These are phyloP conservation scores for Colletotrichum sp. DNA, from an alignment of 2,329 filamentous ascomycete species.

Conservation along the genomic window DNA sequence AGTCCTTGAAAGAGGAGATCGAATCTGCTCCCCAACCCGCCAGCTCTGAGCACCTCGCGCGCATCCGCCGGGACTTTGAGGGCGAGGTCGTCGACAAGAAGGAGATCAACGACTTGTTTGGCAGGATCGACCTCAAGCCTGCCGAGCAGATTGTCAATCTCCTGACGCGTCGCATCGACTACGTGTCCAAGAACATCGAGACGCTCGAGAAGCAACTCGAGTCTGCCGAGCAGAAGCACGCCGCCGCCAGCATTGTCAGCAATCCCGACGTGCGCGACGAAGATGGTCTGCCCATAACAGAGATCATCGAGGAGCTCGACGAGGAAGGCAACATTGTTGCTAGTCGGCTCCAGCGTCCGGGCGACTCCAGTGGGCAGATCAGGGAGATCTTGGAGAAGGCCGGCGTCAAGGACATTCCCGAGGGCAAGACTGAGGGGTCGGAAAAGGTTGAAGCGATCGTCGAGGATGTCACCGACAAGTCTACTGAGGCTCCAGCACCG, in stretches of 20 bases:
- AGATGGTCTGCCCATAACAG: conserved; percentile 78
- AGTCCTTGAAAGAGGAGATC: conserved; percentile 85
- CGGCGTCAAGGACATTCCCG: conserved; percentile 62
- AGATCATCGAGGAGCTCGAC: conserved; percentile 92
- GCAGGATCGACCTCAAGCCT: conserved; percentile 49
- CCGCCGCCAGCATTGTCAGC: conserved; percentile 63
- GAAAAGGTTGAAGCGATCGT: background rate
- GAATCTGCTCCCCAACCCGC: conserved; percentile 55
- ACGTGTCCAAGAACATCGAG: conserved; percentile 81
- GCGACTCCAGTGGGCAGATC: conserved; percentile 70
- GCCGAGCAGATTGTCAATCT: conserved; percentile 69
- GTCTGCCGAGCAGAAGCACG: conserved; percentile 71
- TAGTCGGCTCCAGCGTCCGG: conserved; percentile 69
- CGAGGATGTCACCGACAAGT: conserved; percentile 20
- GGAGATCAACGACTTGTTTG: conserved; percentile 57
- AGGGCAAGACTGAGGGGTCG: conserved; percentile 14
- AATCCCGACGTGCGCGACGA: conserved; percentile 69
- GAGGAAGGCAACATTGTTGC: conserved; percentile 86
- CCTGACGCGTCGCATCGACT: conserved; percentile 81
- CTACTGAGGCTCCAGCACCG: background rate
- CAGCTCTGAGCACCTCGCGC: conserved; percentile 58
- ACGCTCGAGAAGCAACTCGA: conserved; percentile 77
- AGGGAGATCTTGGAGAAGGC: conserved; percentile 77
- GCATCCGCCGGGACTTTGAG: conserved; percentile 63
- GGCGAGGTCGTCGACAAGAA: conserved; percentile 67